Evolutionary conservation across 2,329 filamentous ascomycete species (phyloP), one percentile per base, ranked within the genome.

Genomic region (Zasmidium cellare): DNA sequence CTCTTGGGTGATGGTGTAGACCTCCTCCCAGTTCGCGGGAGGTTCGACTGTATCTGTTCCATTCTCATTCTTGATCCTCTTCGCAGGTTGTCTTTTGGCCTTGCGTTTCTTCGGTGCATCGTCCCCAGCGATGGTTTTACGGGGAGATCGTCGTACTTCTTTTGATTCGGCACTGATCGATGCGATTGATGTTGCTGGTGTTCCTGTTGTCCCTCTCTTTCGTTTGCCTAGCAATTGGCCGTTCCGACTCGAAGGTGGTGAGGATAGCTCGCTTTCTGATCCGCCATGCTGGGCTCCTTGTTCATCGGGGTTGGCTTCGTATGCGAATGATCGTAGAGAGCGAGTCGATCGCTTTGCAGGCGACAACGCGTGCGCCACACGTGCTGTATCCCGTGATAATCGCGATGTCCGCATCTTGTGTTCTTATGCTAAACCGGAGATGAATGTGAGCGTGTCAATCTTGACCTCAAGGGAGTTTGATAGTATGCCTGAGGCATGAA

Each of bases 1-100:
- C 69, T 84, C 82, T 68, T 88, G 87, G 46, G 96, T 89, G 0
- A 85, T 77, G 31, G 82, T 76, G 76, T 97, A 99, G 57, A 96
- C 86, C 56, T 87, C 83, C 61, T 91, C 86, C 94, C 94, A 97
- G 71, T 92, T 86, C 0, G 86, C 81, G 0, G 92, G 92, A 1
- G 91, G 85, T 18, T 67, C 60, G 48, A 67, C 57, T 23, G 60
- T 53, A 48, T 64, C 19, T 7, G 46, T 49, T 50, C 72, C 71
- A 65, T 70, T 59, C 46, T 67, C 65, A 14, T 66, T 69, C 55
- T 69, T 69, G 59, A 74, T 69, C 44, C 62, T 68, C 55, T 74
- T 74, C 1, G 71, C 68, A 3, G 72, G 73, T 57, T 70, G 61
- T 46, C 67, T 58, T 55, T 49, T 57, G 16, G 65, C 55, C 46